Base-by-base conservation (phyloP, 2,329 filamentous ascomycete species). In the Bipolaris sorokiniana region DNA sequence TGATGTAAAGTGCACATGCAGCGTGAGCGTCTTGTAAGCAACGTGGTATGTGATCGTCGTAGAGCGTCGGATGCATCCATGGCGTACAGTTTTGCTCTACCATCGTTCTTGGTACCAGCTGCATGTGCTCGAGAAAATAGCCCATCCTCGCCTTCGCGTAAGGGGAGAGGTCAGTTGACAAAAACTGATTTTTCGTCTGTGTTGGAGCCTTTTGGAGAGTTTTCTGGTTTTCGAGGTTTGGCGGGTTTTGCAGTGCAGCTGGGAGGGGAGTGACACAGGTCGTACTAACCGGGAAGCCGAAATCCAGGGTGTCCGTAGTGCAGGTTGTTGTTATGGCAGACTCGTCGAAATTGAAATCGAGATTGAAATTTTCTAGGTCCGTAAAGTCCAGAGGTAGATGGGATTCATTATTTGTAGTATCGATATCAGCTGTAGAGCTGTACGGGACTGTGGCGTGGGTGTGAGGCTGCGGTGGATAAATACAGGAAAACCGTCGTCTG, bases 31-130 rank as follows among this genome's bases (percentile, higher is more conserved):
- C 84, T 75, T 85, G 80, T 64, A 86, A 79, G 0, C 69, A 75
- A 28, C 71, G 72, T 1, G 84, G 84, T 82, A 86, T 84, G 7
- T 67, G 54, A 2, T 81, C 76, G n/a, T 74, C 73, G 56, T 84
- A 86, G 0, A 87, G 72, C n/a, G 74, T 67, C 0, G 75, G 74
- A 59, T 87, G 84, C 28, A 76, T 80, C 84, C 84, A 87, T 0
- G 82, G 82, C 0, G 82, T 83, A 48, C 79, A 72, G 15, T 77
- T 82, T 44, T 81, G 76, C 7, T 77, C 56, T 0, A 86, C 79
- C 79, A 86, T 83, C 44, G 59, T 67, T 18, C 54, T 56, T 9
- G 73, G 72, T 5, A 60, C 61, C 10, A 62, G 49, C 33, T 73
- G 72, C 26, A 73, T 37, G 45, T 70, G 67, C 10, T 67, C 63